These are phyloP conservation scores for Fusarium verrucosum DNA, from an alignment of 2,329 filamentous ascomycete species.

Conservation along the genomic window DNA sequence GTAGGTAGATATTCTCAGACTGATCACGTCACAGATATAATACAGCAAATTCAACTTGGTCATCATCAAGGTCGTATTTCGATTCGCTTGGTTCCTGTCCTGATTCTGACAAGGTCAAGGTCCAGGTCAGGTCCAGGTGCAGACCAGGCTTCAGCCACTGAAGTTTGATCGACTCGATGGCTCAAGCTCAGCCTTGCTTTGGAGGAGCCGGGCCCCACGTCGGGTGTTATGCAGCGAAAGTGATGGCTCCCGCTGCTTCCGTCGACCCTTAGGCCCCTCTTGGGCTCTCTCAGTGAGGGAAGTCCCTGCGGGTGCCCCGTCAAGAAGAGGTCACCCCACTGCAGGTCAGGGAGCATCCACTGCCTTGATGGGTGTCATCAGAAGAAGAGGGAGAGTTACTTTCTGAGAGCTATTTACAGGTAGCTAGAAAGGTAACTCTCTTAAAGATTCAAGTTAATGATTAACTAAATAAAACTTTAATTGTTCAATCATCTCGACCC, in stretches of 20 bases:
- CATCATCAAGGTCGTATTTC: slow-evolving; percentile 9
- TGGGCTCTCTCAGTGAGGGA: slow-evolving; percentile 4
- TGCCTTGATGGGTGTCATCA: slow-evolving; percentile 7
- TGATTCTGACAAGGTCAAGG: not conserved
- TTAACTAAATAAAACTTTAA: not conserved
- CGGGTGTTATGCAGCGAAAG: slow-evolving; percentile 11
- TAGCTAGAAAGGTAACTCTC: too few relatives aligned
- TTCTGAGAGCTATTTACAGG: not conserved
- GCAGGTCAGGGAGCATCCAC: not conserved
- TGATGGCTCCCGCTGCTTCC: slow-evolving; percentile 25
- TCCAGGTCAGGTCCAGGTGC: not conserved
- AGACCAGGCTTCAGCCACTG: slow-evolving; percentile 14
- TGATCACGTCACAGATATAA: slow-evolving; percentile 8
- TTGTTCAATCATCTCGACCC: not conserved
- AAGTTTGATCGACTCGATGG: slow-evolving; percentile 7
- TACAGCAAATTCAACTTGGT: not conserved
- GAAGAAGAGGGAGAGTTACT: not conserved
- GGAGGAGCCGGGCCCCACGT: slow-evolving; percentile 19
- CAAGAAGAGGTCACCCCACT: slow-evolving; percentile 12
- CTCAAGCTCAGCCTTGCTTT: slow-evolving; percentile 28
- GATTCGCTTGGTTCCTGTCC: slow-evolving; percentile 13
- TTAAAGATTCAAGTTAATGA: not conserved
- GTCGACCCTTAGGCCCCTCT: slow-evolving; percentile 13
- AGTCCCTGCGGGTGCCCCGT: not conserved
- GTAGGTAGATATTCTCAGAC: not conserved